phyloP scores from a whole-genome alignment of 2,329 filamentous ascomycete species.

The Cladorrhinum sp. region DNA sequence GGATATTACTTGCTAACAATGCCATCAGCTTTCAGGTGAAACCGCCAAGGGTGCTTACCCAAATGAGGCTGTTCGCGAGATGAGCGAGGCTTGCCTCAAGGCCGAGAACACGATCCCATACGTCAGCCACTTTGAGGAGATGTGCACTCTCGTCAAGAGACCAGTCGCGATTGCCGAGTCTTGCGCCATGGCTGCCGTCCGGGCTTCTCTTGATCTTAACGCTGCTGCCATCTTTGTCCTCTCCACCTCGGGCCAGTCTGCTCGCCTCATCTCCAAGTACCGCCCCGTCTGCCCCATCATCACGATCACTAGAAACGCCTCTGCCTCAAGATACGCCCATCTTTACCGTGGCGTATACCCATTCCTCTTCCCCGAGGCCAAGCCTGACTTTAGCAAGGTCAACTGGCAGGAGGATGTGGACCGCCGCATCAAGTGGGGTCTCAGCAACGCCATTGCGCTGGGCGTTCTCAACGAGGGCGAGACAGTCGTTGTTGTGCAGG shows the following conservation, averaged over 20 bases:
- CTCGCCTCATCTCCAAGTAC: slow-evolving; percentile 96
- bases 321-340: slow-evolving; percentile 85
- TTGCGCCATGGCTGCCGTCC: slow-evolving; percentile 94
- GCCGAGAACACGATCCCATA: slow-evolving; percentile 98
- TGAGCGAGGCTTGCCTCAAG: slow-evolving; percentile 96
- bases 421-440: slow-evolving; percentile 94
- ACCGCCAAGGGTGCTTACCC: slow-evolving; percentile 98
- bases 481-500: slow-evolving; percentile 78
- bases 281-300: slow-evolving; percentile 98
- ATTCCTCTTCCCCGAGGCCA: slow-evolving; percentile 87
- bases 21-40: slow-evolving; percentile 74
- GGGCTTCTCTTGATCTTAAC: slow-evolving; percentile 91
- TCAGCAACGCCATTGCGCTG: slow-evolving; percentile 80
- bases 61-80: slow-evolving; percentile 87
- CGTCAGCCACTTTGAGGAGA: slow-evolving; percentile 93
- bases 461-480: slow-evolving; percentile 70
- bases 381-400: slow-evolving; percentile 88
- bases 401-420: slow-evolving; percentile 99
- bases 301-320: slow-evolving; percentile 90
- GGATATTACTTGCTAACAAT: not conserved
- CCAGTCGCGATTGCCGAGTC: slow-evolving; percentile 89
- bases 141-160: slow-evolving; percentile 77
- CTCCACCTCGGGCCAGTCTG: slow-evolving; percentile 92
- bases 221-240: slow-evolving; percentile 94
- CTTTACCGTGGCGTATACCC: slow-evolving; percentile 97